A percentile compares a stretch with the other conserved stretches of the same genome.
These are phyloP conservation scores for Usnea hakonensis DNA, from an alignment of 495 filamentous ascomycete genomes.

Conservation along the genomic window DNA sequence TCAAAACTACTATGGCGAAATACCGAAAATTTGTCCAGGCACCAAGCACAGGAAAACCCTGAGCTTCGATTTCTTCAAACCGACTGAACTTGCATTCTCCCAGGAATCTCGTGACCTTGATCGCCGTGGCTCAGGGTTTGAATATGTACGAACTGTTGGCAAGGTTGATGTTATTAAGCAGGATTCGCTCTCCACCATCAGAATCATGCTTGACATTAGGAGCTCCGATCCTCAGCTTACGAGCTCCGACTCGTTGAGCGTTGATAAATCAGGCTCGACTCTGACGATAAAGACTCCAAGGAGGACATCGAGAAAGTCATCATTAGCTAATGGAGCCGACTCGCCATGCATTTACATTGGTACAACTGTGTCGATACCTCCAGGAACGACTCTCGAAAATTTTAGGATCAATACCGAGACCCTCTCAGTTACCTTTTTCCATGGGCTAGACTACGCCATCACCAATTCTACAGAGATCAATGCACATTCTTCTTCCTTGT, in stretches of 20 bases:
- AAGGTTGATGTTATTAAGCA: constrained; percentile 3
- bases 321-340: not conserved
- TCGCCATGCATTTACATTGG: constrained; percentile 10
- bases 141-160: not conserved
- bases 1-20: not conserved
- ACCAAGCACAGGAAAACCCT: constrained; percentile 1
- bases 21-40: not conserved
- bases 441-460: constrained; percentile 13
- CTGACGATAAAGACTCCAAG: constrained; percentile 8
- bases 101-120: constrained; percentile 5
- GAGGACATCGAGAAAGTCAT: not conserved
- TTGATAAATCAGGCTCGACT: constrained; percentile 7
- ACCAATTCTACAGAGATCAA: constrained; percentile 4
- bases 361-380: constrained; percentile 7
- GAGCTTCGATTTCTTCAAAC: constrained; percentile 4
- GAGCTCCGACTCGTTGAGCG: constrained; percentile 5
- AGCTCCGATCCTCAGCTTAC: constrained; percentile 10
- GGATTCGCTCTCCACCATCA: not conserved
- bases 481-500: constrained; percentile 6
- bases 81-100: constrained; percentile 7
- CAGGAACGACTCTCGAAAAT: constrained; percentile 37
- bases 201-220: constrained; percentile 5
- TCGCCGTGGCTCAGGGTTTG: not conserved
- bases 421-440: constrained; percentile 7
- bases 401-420: constrained; percentile 24